Evolutionary conservation across 2,329 filamentous ascomycete species (phyloP).

Genomic region (Aspergillus sp.): DNA sequence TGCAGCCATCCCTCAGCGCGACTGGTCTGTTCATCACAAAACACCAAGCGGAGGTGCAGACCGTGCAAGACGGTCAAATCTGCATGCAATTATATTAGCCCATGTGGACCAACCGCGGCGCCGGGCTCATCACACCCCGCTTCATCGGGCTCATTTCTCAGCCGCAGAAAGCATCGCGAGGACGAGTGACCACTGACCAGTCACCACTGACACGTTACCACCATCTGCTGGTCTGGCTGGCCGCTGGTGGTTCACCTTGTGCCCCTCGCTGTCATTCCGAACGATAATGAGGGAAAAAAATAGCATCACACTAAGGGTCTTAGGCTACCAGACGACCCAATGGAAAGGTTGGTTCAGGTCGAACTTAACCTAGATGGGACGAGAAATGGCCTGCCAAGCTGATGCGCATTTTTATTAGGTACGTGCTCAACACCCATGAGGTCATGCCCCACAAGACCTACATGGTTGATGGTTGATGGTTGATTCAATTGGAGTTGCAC

Average conservation of each 20-base stretch:
- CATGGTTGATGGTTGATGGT: slow-evolving; percentile 6
- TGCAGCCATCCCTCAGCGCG: neutral
- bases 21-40: neutral
- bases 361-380: slow-evolving; percentile 1
- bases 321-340: slow-evolving; percentile 1
- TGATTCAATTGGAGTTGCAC: slow-evolving; percentile 1
- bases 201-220: slow-evolving; percentile 5
- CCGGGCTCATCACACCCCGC: slow-evolving; percentile 5
- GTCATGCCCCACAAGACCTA: neutral
- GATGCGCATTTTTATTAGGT: slow-evolving; percentile 1
- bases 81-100: slow-evolving; percentile 8
- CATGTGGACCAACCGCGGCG: slow-evolving; percentile 6
- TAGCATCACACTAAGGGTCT: slow-evolving; percentile 3
- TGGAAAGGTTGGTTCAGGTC: neutral
- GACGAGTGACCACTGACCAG: slow-evolving; percentile 1
- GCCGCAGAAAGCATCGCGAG: slow-evolving; percentile 1
- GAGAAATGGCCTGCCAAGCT: neutral
- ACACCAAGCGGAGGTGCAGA: neutral
- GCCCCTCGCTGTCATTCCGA: neutral
- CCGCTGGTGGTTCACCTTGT: neutral
- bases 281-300: slow-evolving; percentile 1
- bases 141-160: slow-evolving; percentile 6
- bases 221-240: neutral
- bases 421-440: slow-evolving; percentile 1
- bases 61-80: neutral